These are phyloP conservation scores for Emericellopsis terricola DNA, from an alignment of 495 filamentous ascomycete species.

Conservation along the genomic window DNA sequence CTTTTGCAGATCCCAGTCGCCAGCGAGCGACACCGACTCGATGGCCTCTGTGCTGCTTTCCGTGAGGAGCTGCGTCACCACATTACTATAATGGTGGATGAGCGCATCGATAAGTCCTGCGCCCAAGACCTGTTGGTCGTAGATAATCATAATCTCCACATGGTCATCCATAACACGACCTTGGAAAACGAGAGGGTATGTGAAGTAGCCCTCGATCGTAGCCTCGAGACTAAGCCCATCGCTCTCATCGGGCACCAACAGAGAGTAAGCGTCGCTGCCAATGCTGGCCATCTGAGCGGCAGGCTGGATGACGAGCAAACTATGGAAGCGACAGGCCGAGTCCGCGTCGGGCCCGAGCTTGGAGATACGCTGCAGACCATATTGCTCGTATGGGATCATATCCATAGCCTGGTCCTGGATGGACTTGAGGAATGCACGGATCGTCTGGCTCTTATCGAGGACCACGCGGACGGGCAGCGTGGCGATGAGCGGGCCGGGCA, in stretches of 20 bases:
- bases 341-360: too few relatives aligned
- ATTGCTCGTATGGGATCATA: conserved; percentile 1
- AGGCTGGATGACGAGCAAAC: not conserved
- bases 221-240: not conserved
- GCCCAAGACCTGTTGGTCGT: conserved; percentile 5
- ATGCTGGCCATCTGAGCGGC: too few relatives aligned
- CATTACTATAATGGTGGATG: conserved; percentile 5
- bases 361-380: conserved; percentile 1
- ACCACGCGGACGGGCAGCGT: not conserved
- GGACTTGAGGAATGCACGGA: not conserved
- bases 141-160: conserved; percentile 5
- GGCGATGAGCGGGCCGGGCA: not conserved
- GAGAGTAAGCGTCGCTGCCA: not conserved
- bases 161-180: conserved; percentile 2
- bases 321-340: not conserved
- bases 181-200: conserved; percentile 9
- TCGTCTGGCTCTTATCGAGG: not conserved
- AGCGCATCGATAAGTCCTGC: conserved; percentile 6
- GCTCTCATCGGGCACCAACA: conserved; percentile 6
- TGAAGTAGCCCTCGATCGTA: conserved; percentile 3
- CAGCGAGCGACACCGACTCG: not conserved
- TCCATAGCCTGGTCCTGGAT: not conserved
- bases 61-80: conserved; percentile 2
- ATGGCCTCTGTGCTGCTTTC: too few relatives aligned
- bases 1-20: not conserved